These are phyloP conservation scores for Phytophthora chlamydospora DNA, from an alignment of 352 stramenopile genomes.

Conservation along the genomic window DNA sequence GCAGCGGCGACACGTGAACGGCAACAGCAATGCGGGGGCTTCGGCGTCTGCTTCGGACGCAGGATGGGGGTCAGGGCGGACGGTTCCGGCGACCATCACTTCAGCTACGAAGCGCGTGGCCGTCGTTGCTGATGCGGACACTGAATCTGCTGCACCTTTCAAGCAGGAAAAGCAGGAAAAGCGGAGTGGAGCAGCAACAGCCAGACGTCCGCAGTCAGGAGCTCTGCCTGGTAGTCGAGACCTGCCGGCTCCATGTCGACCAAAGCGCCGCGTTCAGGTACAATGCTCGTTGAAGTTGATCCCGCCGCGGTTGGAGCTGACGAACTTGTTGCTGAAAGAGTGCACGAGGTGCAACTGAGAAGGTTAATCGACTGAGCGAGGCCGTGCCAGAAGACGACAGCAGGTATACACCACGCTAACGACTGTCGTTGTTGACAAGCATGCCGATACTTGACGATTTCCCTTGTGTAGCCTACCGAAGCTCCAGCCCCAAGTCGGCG, in stretches of 20 bases:
- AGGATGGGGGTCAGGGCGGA: slow-evolving; percentile 25
- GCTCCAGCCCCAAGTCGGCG: slow-evolving; percentile 5
- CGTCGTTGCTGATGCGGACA: neutral
- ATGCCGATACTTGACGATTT: too few species aligned
- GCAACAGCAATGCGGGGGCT: slow-evolving; percentile 53
- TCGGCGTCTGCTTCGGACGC: neutral
- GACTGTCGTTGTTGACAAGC: neutral
- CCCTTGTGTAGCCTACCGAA: slow-evolving; percentile 20
- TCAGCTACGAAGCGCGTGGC: slow-evolving; percentile 12
- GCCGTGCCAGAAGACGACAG: neutral
- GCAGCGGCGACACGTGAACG: slow-evolving; percentile 56
- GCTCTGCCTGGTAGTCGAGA: slow-evolving; percentile 9
- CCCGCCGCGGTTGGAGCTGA: neutral
- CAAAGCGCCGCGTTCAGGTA: slow-evolving; percentile 44
- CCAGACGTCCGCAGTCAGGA: slow-evolving; percentile 25
- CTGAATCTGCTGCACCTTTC: neutral
- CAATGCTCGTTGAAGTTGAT: neutral
- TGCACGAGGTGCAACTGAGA: slow-evolving; percentile 31
- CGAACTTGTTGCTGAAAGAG: slow-evolving; percentile 24
- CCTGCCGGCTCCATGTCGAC: slow-evolving; percentile 1
- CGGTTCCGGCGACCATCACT: slow-evolving; percentile 16
- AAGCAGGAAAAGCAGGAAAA: slow-evolving; percentile 5
- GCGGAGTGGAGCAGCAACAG: slow-evolving; percentile 26
- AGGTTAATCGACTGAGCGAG: neutral
- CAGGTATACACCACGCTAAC: too few species aligned